Base-by-base conservation (phyloP, 257 asterid genomes). In the Cordia subcordata region DNA sequence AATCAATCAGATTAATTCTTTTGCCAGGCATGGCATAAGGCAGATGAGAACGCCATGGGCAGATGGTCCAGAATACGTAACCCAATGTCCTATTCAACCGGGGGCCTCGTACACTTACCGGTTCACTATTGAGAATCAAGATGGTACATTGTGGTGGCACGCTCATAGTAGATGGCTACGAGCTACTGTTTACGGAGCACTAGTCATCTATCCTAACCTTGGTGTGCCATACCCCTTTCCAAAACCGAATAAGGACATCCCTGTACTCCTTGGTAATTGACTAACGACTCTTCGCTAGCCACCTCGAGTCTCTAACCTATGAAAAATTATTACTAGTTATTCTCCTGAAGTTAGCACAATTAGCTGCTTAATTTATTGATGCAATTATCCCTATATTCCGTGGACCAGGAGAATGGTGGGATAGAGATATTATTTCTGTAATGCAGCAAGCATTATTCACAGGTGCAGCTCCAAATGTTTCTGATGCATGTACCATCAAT, bases 131-230 rank as follows among this genome's bases (percentile, higher is more conserved):
- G 85, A 81, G 58, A 53, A 85, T 14, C 94, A 85, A 37, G 94
- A 81, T 51, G 94, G 94, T 17, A 82, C 94, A 17, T 57, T 85
- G 62, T 85, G 94, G 94, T 82, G 94, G 94, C 94, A 85, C 49
- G 94, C 94, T 45, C 94, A 85, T 16, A 85, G 90, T 65, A 64
- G 74, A 61, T 82, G 86, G 86, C 77, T 85, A 21, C 64, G 94
- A 63, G 90, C 90, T 18, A 85, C 94, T 4, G 90, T 85, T 63
- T 79, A 85, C 37, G 95, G 95, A 9, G 91, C 95, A 0, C 70
- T 85, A n/a, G 32, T 85, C 21, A 75, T 85, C 53, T 69, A 70
- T 23, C 94, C 94, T 0, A 85, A 79, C 39, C 21, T 39, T 22
- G 88, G 85, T 12, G 69, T 77, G 16, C 65, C 78, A 1, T 83